Evolutionary conservation across 2,329 filamentous ascomycete species (phyloP).

Genomic region (Pyricularia sp.): DNA sequence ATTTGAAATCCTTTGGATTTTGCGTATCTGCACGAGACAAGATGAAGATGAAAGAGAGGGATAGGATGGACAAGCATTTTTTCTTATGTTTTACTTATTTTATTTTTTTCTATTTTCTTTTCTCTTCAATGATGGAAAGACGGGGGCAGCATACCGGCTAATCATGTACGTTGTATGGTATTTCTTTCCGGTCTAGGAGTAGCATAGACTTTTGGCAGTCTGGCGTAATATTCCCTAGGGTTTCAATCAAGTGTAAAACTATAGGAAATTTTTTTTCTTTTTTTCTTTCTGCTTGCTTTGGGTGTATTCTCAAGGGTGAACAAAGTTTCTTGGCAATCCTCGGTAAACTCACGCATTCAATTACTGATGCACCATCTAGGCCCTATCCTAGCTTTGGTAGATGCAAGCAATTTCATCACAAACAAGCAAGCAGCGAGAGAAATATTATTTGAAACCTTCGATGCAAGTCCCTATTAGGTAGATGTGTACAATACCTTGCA

Average conservation of each 20-base stretch:
- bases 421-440: background rate
- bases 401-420: too few relatives aligned
- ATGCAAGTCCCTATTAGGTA: background rate
- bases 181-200: background rate
- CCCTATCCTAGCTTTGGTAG: background rate
- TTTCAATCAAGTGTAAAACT: background rate
- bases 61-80: background rate
- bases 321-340: background rate
- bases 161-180: background rate
- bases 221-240: background rate
- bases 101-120: background rate
- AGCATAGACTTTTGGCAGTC: background rate
- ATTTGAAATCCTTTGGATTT: background rate
- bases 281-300: background rate
- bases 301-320: background rate
- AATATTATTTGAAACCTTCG: background rate
- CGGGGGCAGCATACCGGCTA: background rate
- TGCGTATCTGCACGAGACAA: background rate
- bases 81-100: background rate
- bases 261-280: background rate
- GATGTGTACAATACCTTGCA: background rate
- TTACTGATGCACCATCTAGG: background rate
- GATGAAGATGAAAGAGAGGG: background rate
- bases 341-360: background rate
- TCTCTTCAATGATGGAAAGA: background rate